phyloP scores from a whole-genome alignment of 768 basidiomycete species.

The Amanita muscaria region DNA sequence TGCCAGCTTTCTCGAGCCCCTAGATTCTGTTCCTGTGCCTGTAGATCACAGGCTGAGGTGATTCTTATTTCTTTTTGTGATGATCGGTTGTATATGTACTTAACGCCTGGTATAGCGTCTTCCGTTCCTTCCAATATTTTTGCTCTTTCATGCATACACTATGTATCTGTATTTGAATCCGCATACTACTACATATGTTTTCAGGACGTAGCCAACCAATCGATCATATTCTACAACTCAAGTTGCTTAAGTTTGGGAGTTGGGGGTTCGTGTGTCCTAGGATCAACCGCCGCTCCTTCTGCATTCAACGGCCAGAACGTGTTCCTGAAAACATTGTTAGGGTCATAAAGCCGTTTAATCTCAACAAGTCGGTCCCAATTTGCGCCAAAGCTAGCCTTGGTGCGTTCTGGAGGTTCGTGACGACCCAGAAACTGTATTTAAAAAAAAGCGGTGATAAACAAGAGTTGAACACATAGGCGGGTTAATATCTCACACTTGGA shows the following conservation, averaged over 20 bases:
- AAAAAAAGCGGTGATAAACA: neutral
- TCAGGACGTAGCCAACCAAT: too few species aligned
- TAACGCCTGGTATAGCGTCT: too few species aligned
- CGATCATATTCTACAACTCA: too few species aligned
- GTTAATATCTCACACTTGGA: slow-evolving; percentile 63
- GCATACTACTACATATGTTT: too few species aligned
- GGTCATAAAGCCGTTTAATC: slow-evolving; percentile 74
- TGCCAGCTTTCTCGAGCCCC: slow-evolving; percentile 70
- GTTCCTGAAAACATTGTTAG: slow-evolving; percentile 64
- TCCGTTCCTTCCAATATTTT: neutral
- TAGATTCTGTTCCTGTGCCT: slow-evolving; percentile 21
- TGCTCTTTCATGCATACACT: neutral
- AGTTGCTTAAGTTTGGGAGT: slow-evolving; percentile 30
- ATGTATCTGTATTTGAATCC: slow-evolving; percentile 7
- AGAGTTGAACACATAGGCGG: too few species aligned
- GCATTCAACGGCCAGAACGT: slow-evolving; percentile 73
- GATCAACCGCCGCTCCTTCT: slow-evolving; percentile 43
- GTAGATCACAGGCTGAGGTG: slow-evolving; percentile 1
- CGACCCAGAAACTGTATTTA: slow-evolving; percentile 61
- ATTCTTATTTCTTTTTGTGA: neutral
- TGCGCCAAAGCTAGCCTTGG: slow-evolving; percentile 59
- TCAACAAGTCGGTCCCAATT: slow-evolving; percentile 65
- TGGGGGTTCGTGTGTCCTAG: slow-evolving; percentile 54
- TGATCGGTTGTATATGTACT: neutral
- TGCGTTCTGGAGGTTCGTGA: slow-evolving; percentile 53